phyloP scores from a whole-genome alignment of 2,329 filamentous ascomycete species.

The Laburnicola sp. region DNA sequence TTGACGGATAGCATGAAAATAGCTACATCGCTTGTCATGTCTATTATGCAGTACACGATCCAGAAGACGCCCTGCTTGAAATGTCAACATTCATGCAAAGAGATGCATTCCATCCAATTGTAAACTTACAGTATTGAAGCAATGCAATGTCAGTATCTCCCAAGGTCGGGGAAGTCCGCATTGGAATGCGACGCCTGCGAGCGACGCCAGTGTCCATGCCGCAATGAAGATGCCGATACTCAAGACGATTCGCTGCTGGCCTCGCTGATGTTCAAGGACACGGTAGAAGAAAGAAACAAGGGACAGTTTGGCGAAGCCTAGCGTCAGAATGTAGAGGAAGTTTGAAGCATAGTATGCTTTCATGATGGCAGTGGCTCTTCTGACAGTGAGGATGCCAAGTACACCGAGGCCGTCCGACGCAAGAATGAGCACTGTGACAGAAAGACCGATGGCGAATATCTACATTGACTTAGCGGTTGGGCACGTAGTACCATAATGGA shows the following conservation, averaged over 20 bases:
- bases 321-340: conserved; percentile 35
- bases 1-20: conserved; percentile 38
- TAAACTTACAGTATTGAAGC: conserved; percentile 34
- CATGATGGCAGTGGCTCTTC: conserved; percentile 27
- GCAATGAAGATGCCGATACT: conserved; percentile 28
- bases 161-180: conserved; percentile 38
- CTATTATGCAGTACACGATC: conserved; percentile 40
- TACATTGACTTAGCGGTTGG: conserved; percentile 17
- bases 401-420: conserved; percentile 32
- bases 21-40: conserved; percentile 36
- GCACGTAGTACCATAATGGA: not conserved
- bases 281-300: conserved; percentile 34
- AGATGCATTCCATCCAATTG: not conserved
- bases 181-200: conserved; percentile 33
- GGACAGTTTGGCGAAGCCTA: conserved; percentile 36
- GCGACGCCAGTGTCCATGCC: conserved; percentile 32
- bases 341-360: conserved; percentile 40
- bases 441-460: conserved; percentile 33
- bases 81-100: conserved; percentile 18
- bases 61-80: conserved; percentile 34
- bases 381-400: conserved; percentile 16
- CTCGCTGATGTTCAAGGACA: conserved; percentile 18
- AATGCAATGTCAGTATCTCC: conserved; percentile 30
- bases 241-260: conserved; percentile 24
- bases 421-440: conserved; percentile 28